phyloP scores from a whole-genome alignment of 371 early-diverging fungal genomes.

The Lichtheimia hyalospora region DNA sequence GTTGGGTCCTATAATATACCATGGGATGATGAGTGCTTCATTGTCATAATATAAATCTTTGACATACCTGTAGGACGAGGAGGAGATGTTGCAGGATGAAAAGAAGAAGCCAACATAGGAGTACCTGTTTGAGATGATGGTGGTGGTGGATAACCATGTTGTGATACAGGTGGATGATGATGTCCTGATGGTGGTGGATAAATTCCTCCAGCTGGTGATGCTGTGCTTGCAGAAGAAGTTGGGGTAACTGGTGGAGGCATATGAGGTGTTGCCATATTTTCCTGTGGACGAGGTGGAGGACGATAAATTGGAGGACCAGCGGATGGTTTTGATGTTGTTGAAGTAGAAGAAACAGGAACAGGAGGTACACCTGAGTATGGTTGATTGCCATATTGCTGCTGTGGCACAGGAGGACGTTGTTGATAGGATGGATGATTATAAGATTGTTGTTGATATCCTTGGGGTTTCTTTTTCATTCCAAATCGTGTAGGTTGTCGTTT shows the following conservation, averaged over 20 bases:
- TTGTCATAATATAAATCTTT: too few species aligned
- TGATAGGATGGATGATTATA: neutral
- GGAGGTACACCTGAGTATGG: constrained; percentile 5
- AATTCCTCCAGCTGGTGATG: constrained; percentile 17
- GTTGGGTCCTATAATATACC: too few species aligned
- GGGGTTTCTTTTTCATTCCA: too few species aligned
- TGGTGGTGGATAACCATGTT: neutral
- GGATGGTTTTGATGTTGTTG: constrained; percentile 20
- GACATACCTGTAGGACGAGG: too few species aligned
- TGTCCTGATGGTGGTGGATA: constrained; percentile 3
- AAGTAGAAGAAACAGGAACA: constrained; percentile 18
- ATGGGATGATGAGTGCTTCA: too few species aligned
- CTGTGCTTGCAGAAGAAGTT: constrained; percentile 14
- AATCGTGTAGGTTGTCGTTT: constrained; percentile 40
- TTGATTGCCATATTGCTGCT: constrained; percentile 14
- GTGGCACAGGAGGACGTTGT: constrained; percentile 13
- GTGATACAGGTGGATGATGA: neutral
- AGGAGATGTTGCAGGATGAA: constrained; percentile 2
- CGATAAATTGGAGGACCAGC: constrained; percentile 23
- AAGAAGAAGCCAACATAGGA: neutral
- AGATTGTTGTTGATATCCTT: constrained; percentile 5
- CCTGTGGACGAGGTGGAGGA: constrained; percentile 12
- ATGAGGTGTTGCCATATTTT: constrained; percentile 18
- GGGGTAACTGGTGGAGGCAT: constrained; percentile 20
- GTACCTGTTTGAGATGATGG: neutral